phyloP scores from a whole-genome alignment of 1,284 basidiomycete species.

The Moesziomyces aphidis region DNA sequence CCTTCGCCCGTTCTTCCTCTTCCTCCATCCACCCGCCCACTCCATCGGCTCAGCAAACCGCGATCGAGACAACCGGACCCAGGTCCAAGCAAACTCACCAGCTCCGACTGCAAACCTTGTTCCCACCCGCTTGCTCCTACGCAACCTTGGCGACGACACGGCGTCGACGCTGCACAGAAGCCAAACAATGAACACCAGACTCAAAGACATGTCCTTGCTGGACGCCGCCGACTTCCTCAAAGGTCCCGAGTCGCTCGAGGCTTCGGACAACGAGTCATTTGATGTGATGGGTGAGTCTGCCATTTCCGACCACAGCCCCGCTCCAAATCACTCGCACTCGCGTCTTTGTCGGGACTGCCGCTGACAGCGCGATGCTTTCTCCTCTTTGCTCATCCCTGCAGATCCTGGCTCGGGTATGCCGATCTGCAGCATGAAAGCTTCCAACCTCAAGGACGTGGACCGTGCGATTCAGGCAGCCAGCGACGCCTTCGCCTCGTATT shows the following conservation, averaged over 20 bases:
- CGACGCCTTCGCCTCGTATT: conserved; percentile 55
- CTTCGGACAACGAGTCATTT: conserved; percentile 40
- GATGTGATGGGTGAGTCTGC: conserved; percentile 40
- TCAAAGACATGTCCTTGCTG: conserved; percentile 52
- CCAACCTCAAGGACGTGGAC: conserved; percentile 59
- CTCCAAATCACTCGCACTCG: neutral
- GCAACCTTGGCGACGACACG: too few relatives aligned
- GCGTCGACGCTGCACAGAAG: neutral
- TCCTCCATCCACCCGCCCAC: neutral
- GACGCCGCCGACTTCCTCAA: conserved; percentile 57
- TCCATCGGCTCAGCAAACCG: neutral
- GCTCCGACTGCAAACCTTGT: neutral
- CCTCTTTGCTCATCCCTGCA: conserved; percentile 1
- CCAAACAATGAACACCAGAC: conserved; percentile 42
- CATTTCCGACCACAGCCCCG: neutral
- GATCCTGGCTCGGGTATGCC: conserved; percentile 36
- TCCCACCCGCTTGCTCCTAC: neutral
- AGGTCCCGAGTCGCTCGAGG: conserved; percentile 33
- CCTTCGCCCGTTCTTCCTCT: neutral
- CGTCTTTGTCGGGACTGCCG: neutral
- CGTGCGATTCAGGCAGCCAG: conserved; percentile 61
- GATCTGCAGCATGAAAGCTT: conserved; percentile 31
- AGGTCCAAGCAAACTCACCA: neutral
- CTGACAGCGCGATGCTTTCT: neutral
- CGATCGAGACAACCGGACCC: too few relatives aligned